Conservation (phyloP, 2,329 filamentous ascomycete genomes). For the Cercospora citrullina region DNA sequence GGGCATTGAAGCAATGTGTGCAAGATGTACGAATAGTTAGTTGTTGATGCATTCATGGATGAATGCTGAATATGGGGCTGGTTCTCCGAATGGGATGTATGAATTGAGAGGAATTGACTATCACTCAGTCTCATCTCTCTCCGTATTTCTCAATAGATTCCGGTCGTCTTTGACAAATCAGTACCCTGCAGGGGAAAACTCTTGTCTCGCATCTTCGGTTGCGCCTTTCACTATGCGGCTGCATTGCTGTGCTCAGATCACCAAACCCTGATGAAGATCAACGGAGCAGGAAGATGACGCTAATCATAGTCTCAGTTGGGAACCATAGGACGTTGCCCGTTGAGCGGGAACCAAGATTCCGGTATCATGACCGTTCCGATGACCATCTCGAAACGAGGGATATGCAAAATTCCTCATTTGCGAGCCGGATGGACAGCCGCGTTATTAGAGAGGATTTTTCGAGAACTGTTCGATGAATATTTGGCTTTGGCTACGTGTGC, state of each 20-base stretch:
- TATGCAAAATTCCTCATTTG: too few species aligned
- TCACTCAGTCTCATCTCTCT: neutral
- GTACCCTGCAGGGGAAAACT: neutral
- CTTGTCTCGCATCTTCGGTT: neutral
- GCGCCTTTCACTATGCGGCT: neutral
- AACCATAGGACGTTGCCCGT: too few species aligned
- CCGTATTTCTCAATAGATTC: neutral
- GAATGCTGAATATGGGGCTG: neutral
- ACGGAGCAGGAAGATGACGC: neutral
- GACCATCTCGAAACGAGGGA: too few species aligned
- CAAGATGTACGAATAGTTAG: neutral
- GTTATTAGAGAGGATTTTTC: too few species aligned
- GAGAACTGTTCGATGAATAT: too few species aligned
- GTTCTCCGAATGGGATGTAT: neutral
- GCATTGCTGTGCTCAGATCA: neutral
- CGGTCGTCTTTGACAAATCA: neutral
- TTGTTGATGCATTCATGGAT: neutral
- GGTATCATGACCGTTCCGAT: too few species aligned
- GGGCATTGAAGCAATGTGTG: neutral
- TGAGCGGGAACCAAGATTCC: too few species aligned
- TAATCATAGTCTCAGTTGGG: too few species aligned
- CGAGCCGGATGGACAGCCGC: too few species aligned
- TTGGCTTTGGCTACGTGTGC: too few species aligned
- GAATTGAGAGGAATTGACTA: neutral
- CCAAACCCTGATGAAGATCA: neutral